Conservation (phyloP, 2,329 filamentous ascomycete species). For the Venturia carpophila region DNA sequence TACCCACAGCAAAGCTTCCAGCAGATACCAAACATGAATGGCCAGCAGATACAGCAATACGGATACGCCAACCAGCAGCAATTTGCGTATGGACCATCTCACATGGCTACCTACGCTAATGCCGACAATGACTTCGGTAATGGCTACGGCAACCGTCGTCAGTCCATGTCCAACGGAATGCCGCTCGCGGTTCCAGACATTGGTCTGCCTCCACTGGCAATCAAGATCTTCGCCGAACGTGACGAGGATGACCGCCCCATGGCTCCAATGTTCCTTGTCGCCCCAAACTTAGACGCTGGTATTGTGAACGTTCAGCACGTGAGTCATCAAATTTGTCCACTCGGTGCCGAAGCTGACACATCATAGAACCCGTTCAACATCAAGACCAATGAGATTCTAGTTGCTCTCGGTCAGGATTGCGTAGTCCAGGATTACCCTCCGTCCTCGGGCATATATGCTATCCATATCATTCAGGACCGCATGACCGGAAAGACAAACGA, state of each 20-base stretch:
- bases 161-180: not conserved
- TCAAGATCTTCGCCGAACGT: conserved; percentile 23
- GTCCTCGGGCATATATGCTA: conserved; percentile 14
- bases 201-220: not conserved
- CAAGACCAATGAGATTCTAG: conserved; percentile 12
- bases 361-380: conserved; percentile 4
- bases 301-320: conserved; percentile 27
- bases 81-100: conserved; percentile 1
- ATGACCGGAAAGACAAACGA: conserved; percentile 15
- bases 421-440: conserved; percentile 13
- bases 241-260: conserved; percentile 9
- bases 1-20: not conserved
- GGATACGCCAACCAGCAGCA: not conserved
- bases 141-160: not conserved
- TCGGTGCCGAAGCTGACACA: not conserved
- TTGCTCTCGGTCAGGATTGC: conserved; percentile 8
- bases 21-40: not conserved
- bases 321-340: conserved; percentile 19
- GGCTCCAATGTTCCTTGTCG: not conserved
- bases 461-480: conserved; percentile 20
- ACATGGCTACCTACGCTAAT: conserved; percentile 7
- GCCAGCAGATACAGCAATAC: not conserved
- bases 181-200: not conserved
- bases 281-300: not conserved
- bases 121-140: not conserved